phyloP scores from a whole-genome alignment of 805 yeast species.

The Suhomyces faveliae region DNA sequence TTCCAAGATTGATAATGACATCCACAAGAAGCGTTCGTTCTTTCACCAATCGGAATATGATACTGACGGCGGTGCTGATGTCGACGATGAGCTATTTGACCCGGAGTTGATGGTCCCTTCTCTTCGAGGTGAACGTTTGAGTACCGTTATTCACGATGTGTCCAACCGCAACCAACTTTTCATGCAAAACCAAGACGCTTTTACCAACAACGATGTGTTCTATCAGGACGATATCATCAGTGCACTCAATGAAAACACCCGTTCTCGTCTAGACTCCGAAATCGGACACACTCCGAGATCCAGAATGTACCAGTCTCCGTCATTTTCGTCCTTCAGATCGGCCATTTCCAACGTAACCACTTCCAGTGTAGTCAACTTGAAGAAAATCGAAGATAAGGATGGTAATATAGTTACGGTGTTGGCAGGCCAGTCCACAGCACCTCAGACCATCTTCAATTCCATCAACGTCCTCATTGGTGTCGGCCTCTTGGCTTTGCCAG shows the following conservation, averaged over 20 bases:
- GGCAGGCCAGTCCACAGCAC: constrained; percentile 54
- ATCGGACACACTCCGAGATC: constrained; percentile 19
- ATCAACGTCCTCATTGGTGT: constrained; percentile 75
- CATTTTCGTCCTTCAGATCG: constrained; percentile 44
- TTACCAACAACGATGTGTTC: constrained; percentile 34
- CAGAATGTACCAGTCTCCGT: constrained; percentile 35
- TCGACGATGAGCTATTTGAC: constrained; percentile 46
- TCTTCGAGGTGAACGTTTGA: constrained; percentile 59
- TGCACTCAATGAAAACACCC: constrained; percentile 25
- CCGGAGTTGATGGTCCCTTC: constrained; percentile 53
- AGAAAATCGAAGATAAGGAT: constrained; percentile 64
- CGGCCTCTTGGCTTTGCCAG: constrained; percentile 71
- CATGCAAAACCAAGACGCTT: constrained; percentile 11
- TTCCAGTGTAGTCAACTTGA: constrained; percentile 53
- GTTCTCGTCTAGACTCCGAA: constrained; percentile 30
- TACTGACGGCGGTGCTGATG: constrained; percentile 8
- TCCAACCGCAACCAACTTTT: constrained; percentile 24
- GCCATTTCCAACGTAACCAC: constrained; percentile 35
- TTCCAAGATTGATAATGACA: constrained; percentile 18
- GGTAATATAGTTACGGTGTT: constrained; percentile 67
- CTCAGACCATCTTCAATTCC: constrained; percentile 76
- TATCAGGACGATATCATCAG: constrained; percentile 37
- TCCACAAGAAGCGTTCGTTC: constrained; percentile 20
- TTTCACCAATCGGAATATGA: constrained; percentile 11
- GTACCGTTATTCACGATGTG: constrained; percentile 51